Conservation (phyloP, 2,329 filamentous ascomycete species). For the Raffaelea arxii region DNA sequence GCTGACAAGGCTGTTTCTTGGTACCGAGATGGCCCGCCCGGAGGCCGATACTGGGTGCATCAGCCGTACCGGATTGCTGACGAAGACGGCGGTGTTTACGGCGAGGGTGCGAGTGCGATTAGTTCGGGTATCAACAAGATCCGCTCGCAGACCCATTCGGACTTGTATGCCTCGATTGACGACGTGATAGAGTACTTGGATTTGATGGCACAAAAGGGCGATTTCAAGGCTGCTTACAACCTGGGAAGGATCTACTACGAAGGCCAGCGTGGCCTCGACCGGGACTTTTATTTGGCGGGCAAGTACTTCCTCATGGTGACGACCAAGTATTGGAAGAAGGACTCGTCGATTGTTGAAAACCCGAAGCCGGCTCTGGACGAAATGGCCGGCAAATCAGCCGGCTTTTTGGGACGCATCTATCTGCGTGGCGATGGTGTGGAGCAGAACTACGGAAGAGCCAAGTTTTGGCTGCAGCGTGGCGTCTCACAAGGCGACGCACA, state of each 20-base stretch:
- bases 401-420: constrained; percentile 82
- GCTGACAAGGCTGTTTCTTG: constrained; percentile 88
- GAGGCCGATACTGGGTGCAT: constrained; percentile 66
- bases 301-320: constrained; percentile 75
- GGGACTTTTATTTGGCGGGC: constrained; percentile 64
- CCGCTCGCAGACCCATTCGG: constrained; percentile 62
- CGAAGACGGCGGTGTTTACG: constrained; percentile 85
- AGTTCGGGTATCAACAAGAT: constrained; percentile 79
- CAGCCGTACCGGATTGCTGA: constrained; percentile 84
- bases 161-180: constrained; percentile 77
- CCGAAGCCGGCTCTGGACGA: constrained; percentile 64
- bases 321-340: constrained; percentile 69
- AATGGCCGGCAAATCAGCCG: constrained; percentile 72
- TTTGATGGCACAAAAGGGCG: constrained; percentile 80
- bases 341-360: constrained; percentile 64
- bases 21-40: constrained; percentile 82
- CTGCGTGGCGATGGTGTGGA: constrained; percentile 75
- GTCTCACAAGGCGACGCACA: constrained; percentile 66
- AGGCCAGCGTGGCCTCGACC: constrained; percentile 64
- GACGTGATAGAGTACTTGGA: constrained; percentile 93
- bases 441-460: constrained; percentile 68
- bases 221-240: constrained; percentile 78
- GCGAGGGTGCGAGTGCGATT: constrained; percentile 83
- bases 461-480: constrained; percentile 76
- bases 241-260: constrained; percentile 84